A percentile compares a stretch with the other conserved stretches of the same genome.
Conservation (phyloP, 2,329 filamentous ascomycete genomes). For the Tolypocladium ovalisporum region DNA sequence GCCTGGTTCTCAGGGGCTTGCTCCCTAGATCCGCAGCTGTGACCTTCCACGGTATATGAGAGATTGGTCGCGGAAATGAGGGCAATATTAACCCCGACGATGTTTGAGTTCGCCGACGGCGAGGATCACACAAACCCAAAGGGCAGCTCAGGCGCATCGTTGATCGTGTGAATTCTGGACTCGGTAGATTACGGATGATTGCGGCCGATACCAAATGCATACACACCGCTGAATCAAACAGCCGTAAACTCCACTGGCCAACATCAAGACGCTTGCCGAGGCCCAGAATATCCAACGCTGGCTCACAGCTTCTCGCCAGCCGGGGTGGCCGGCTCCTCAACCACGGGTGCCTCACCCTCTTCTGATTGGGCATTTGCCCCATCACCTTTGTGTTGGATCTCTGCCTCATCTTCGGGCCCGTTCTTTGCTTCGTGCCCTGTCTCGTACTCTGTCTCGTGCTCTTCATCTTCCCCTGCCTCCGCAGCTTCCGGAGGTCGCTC, state of each 20-base stretch:
- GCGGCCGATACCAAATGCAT: neutral
- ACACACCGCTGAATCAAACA: neutral
- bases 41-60: too few relatives aligned
- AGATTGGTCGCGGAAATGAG: too few relatives aligned
- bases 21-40: too few relatives aligned
- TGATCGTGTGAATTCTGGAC: too few relatives aligned
- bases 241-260: neutral
- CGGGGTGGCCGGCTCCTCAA: neutral
- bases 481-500: constrained; percentile 6
- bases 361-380: neutral
- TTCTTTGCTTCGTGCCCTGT: neutral
- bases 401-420: constrained; percentile 6
- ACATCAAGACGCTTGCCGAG: neutral
- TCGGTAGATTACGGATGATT: neutral
- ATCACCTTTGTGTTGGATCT: neutral
- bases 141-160: neutral
- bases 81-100: too few relatives aligned
- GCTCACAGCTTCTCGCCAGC: neutral
- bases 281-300: neutral
- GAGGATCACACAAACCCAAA: neutral
- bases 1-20: neutral
- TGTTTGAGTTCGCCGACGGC: neutral
- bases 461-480: neutral
- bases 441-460: constrained; percentile 7
- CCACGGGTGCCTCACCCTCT: neutral